These are phyloP conservation scores for Mortierella alpina DNA, from an alignment of 192 early-diverging fungal species.

Conservation along the genomic window DNA sequence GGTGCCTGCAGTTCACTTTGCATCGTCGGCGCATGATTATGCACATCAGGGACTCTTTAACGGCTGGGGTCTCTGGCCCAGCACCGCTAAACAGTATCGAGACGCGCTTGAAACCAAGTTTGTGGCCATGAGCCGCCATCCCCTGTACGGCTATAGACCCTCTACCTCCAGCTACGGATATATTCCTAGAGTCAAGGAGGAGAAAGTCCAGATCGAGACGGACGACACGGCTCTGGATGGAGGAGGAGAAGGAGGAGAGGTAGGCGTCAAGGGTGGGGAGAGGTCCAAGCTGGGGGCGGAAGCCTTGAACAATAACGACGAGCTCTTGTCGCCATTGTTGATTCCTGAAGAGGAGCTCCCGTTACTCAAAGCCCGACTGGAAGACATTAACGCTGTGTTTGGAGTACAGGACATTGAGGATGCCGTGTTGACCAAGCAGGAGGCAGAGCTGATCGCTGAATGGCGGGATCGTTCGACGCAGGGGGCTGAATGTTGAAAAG, in stretches of 20 bases:
- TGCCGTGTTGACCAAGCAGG: conserved; percentile 11
- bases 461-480: conserved; percentile 9
- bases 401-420: conserved; percentile 37
- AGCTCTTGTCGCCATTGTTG: not conserved
- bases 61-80: conserved; percentile 39
- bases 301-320: not conserved
- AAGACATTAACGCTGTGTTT: conserved; percentile 17
- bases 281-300: not conserved
- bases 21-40: conserved; percentile 5
- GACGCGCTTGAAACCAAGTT: conserved; percentile 12
- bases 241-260: not conserved
- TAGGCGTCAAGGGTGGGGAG: not conserved
- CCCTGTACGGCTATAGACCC: conserved; percentile 13
- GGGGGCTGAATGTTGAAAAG: not conserved
- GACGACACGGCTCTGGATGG: not conserved
- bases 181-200: conserved; percentile 13
- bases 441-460: conserved; percentile 7
- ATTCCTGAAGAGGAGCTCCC: not conserved
- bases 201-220: not conserved
- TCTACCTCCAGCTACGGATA: conserved; percentile 31
- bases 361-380: not conserved
- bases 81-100: conserved; percentile 16
- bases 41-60: not conserved
- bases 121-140: conserved; percentile 4
- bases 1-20: conserved; percentile 16